phyloP scores from a whole-genome alignment of 495 filamentous ascomycete species.

The Amorphotheca resinae region DNA sequence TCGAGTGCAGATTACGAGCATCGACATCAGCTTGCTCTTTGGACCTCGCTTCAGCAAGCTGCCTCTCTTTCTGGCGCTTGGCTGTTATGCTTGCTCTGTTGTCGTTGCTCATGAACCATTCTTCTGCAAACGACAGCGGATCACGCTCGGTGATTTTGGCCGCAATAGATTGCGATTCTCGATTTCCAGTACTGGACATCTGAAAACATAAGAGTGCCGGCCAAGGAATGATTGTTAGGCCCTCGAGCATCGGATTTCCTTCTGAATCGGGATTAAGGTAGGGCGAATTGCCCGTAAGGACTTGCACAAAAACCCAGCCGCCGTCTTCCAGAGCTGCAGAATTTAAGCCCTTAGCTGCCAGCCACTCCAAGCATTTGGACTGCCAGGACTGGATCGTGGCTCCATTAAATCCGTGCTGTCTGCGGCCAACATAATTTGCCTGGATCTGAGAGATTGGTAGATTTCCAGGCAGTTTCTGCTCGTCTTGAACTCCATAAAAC shows the following conservation, averaged over 20 bases:
- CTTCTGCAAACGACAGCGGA: constrained; percentile 53
- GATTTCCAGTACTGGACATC: constrained; percentile 2
- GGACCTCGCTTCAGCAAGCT: constrained; percentile 26
- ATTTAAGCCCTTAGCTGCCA: constrained; percentile 16
- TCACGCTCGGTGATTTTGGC: constrained; percentile 26
- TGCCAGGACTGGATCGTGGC: constrained; percentile 17
- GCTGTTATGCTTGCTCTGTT: constrained; percentile 34
- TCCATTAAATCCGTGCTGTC: background rate
- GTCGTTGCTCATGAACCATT: constrained; percentile 45
- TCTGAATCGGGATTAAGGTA: constrained; percentile 11
- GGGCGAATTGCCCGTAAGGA: constrained; percentile 9
- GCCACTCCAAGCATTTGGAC: constrained; percentile 18
- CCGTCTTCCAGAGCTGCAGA: constrained; percentile 10
- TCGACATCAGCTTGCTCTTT: constrained; percentile 28
- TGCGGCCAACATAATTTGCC: background rate
- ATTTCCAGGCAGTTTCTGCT: constrained; percentile 1
- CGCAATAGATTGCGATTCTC: background rate
- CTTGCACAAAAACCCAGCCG: constrained; percentile 19
- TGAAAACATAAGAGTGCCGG: constrained; percentile 37
- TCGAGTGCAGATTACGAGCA: constrained; percentile 21
- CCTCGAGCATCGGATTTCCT: constrained; percentile 9
- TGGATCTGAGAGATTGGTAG: constrained; percentile 5
- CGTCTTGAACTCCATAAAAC: constrained; percentile 9
- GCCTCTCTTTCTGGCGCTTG: constrained; percentile 40
- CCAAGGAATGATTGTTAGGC: constrained; percentile 25